Evolutionary conservation across 805 yeast genomes (phyloP).

Genomic region (Candida awuae): DNA sequence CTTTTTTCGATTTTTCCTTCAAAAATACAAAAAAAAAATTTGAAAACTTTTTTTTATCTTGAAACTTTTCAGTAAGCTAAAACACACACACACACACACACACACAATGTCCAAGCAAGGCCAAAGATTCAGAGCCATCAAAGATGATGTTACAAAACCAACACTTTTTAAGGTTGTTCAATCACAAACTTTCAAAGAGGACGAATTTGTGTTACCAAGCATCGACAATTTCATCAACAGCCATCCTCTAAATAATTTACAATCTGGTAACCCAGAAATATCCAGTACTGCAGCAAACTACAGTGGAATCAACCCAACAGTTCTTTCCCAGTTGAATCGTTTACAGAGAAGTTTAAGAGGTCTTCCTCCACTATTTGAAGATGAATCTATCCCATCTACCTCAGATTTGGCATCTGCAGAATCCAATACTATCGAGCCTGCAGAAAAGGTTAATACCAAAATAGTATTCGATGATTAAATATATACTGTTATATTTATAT

Average conservation of each 20-base stretch:
- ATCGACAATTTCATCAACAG: conserved; percentile 11
- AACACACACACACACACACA: neutral
- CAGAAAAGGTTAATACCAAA: conserved; percentile 15
- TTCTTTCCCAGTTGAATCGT: conserved; percentile 29
- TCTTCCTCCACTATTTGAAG: conserved; percentile 29
- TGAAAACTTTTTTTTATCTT: neutral
- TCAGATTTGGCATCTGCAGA: neutral
- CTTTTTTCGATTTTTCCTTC: neutral
- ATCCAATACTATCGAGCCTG: neutral
- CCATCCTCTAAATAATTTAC: conserved; percentile 3
- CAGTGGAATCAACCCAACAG: conserved; percentile 23
- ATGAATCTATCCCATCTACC: conserved; percentile 9
- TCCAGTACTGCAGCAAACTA: conserved; percentile 9
- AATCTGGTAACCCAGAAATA: neutral
- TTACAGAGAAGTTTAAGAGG: conserved; percentile 32
- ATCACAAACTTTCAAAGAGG: conserved; percentile 12
- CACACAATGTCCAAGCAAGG: conserved; percentile 8
- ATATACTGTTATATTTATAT: no score
- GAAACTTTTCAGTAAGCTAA: neutral
- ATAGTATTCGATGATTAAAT: conserved; percentile 16
- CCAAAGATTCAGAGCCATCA: conserved; percentile 9
- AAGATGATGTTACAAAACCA: conserved; percentile 12
- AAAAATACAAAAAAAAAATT: no score
- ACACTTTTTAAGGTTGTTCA: conserved; percentile 12
- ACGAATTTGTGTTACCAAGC: conserved; percentile 10